Base-by-base conservation (phyloP, 2,329 filamentous ascomycete genomes). In the Boeremia lycopersici region DNA sequence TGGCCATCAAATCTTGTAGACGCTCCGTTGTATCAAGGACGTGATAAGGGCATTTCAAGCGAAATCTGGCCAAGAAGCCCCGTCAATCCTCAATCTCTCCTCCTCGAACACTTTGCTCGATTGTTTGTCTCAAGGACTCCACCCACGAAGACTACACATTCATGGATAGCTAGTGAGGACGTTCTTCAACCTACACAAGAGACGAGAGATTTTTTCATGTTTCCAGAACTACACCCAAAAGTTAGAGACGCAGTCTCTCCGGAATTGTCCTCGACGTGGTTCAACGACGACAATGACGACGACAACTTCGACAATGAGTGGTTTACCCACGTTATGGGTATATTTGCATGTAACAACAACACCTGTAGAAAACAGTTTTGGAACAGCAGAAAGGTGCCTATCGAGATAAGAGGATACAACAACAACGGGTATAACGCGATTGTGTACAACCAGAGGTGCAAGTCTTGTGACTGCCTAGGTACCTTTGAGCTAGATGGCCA, bases 401-500 rank as follows among this genome's bases (percentile, higher is more conserved):
- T 47, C 5, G 6, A 15, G 44, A 47, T 47, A 10, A 47, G 26
- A 23, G 26, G 26, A 29, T 34, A 38, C 23, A 1, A 23, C 13
- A 12, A 6, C 3, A 47, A 23, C 12, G 25, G 25, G 6, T 47
- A 47, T 25, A 47, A 6, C 11, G 44, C 34, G 3, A 12, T 30
- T 10, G 44, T 47, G 2, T 47, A 28, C 28, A 47, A 47, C 15
- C 44, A 47, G 44, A 25, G 34, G 3, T 68, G 63, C 47, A 51
- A 61, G 7, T 41, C 35, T n/a, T 67, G 63, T 42, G 35, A 59
- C n/a, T 13, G 35, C 10, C 51, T 67, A 13, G 62, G 62, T 6
- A 51, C 36, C n/a, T 15, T 68, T 1, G 51, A 28, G 29, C 26
- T 67, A 25, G 57, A 64, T 23, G 36, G 64, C 47, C 2, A 55